These are phyloP conservation scores for Boehmeria nivea DNA, from an alignment of 306 rosid genomes.

Conservation along the genomic window DNA sequence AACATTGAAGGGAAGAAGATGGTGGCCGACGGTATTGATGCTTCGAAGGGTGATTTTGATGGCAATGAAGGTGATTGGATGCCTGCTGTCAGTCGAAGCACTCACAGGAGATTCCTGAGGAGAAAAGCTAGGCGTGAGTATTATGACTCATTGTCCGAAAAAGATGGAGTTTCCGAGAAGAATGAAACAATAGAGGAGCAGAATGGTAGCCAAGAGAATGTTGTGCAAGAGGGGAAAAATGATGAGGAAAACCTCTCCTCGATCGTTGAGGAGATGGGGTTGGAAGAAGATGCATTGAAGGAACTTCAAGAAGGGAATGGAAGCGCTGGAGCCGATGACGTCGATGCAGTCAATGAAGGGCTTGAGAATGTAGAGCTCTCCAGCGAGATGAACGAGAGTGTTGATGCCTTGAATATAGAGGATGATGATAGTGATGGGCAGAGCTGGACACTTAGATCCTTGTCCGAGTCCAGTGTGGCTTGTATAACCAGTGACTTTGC, in stretches of 20 bases:
- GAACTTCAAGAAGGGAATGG: slow-evolving; percentile 29
- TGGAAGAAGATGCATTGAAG: slow-evolving; percentile 42
- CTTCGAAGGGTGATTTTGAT: slow-evolving; percentile 63
- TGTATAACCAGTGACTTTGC: slow-evolving; percentile 89
- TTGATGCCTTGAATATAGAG: slow-evolving; percentile 39
- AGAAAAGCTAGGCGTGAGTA: slow-evolving; percentile 73
- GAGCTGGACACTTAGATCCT: slow-evolving; percentile 82
- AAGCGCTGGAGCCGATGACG: slow-evolving; percentile 26
- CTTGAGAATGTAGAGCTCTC: slow-evolving; percentile 42
- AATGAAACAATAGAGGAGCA: slow-evolving; percentile 28
- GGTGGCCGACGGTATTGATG: slow-evolving; percentile 77
- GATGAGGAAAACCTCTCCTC: slow-evolving; percentile 38
- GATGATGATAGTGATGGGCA: slow-evolving; percentile 74
- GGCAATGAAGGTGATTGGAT: slow-evolving; percentile 68
- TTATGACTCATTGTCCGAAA: slow-evolving; percentile 38
- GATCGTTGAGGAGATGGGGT: slow-evolving; percentile 40
- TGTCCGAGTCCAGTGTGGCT: slow-evolving; percentile 90
- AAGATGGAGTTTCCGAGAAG: slow-evolving; percentile 30
- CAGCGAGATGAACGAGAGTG: slow-evolving; percentile 51
- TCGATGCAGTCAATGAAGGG: slow-evolving; percentile 25
- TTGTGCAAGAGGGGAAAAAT: slow-evolving; percentile 29
- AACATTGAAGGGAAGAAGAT: slow-evolving; percentile 68
- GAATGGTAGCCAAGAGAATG: slow-evolving; percentile 28
- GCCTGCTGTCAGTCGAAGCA: slow-evolving; percentile 87
- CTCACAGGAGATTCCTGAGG: slow-evolving; percentile 74